These are phyloP conservation scores for Simmondsia chinensis DNA, from an alignment of 148 eudicot species.

Conservation along the genomic window DNA sequence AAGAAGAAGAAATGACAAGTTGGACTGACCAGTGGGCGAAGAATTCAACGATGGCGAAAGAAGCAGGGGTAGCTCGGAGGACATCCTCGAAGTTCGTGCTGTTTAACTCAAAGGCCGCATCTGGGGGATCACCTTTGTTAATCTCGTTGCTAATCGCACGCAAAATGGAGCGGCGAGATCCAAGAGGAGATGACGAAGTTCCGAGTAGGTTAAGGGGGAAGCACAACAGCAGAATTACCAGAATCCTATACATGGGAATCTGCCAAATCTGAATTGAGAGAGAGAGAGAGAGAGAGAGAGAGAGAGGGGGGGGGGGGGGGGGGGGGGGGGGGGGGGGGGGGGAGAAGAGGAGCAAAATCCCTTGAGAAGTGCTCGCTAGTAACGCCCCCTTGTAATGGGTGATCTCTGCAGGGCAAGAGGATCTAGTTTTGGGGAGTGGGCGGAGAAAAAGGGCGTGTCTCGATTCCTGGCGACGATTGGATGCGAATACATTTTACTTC, in stretches of 20 bases:
- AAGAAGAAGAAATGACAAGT: not conserved
- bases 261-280: too few species aligned
- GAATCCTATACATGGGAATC: conserved; percentile 19
- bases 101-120: conserved; percentile 67
- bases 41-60: conserved; percentile 75
- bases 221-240: conserved; percentile 10
- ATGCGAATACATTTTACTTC: too few species aligned
- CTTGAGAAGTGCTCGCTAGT: too few species aligned
- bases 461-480: too few species aligned
- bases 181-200: conserved; percentile 17
- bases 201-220: conserved; percentile 8
- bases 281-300: conserved; percentile 2
- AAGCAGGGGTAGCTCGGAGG: conserved; percentile 57
- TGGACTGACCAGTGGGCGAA: conserved; percentile 71
- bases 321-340: too few species aligned
- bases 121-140: conserved; percentile 11
- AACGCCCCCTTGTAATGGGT: too few species aligned
- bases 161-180: conserved; percentile 66
- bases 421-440: too few species aligned
- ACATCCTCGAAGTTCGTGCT: conserved; percentile 57
- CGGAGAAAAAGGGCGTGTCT: too few species aligned
- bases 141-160: conserved; percentile 20
- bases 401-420: too few species aligned
- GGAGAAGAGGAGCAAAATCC: too few species aligned
- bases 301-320: conserved; percentile 1